These are phyloP conservation scores for Smittium culicis DNA, from an alignment of 371 early-diverging fungal species.

Conservation along the genomic window DNA sequence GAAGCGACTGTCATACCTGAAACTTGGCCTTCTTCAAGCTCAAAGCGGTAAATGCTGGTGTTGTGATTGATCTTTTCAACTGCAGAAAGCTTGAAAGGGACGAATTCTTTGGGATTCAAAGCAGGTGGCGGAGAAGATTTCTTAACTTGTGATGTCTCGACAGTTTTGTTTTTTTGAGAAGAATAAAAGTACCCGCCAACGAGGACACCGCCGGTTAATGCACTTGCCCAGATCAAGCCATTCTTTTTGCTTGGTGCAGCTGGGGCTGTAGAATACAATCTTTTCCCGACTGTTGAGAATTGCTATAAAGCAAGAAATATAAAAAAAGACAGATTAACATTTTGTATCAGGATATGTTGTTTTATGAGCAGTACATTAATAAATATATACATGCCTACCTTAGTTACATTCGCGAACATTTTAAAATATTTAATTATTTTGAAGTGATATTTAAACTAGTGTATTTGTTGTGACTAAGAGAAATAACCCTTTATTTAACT, in stretches of 20 bases:
- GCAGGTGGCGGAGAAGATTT: slow-evolving; percentile 18
- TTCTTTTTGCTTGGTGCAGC: not conserved
- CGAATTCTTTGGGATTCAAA: slow-evolving; percentile 49
- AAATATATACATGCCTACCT: too few species aligned
- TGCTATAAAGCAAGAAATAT: not conserved
- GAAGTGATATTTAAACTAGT: too few species aligned
- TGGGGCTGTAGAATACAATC: slow-evolving; percentile 2
- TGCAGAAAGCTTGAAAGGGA: slow-evolving; percentile 51
- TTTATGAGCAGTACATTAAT: too few species aligned
- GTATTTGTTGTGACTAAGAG: too few species aligned
- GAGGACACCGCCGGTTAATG: not conserved
- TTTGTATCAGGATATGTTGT: too few species aligned
- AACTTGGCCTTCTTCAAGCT: slow-evolving; percentile 47
- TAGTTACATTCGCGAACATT: too few species aligned
- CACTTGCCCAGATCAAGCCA: not conserved
- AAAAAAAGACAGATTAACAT: too few species aligned
- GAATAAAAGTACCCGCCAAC: slow-evolving; percentile 1
- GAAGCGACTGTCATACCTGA: slow-evolving; percentile 64
- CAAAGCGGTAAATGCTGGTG: slow-evolving; percentile 67
- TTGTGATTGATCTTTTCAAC: slow-evolving; percentile 53
- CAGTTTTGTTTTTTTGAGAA: not conserved
- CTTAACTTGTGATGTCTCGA: not conserved
- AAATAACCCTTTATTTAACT: too few species aligned
- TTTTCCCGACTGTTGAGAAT: not conserved
- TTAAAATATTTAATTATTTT: too few species aligned